A percentile compares a stretch with the other conserved stretches of the same genome.
These are phyloP conservation scores for Ambrosia artemisiifolia DNA, from an alignment of 129 eudicot species.

Conservation along the genomic window DNA sequence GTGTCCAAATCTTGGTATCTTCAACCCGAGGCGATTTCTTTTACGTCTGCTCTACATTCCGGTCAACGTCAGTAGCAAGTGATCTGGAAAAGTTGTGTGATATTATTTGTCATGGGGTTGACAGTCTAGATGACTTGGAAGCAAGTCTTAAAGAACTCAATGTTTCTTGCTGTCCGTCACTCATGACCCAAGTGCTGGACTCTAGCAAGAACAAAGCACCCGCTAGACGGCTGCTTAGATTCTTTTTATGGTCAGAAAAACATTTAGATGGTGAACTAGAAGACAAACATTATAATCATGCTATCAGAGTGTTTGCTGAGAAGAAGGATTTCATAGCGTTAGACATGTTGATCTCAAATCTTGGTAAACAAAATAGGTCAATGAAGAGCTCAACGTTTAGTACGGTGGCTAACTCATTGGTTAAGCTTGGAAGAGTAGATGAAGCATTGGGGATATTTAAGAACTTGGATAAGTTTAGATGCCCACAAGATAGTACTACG, in stretches of 20 bases:
- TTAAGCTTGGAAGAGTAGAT: conserved; percentile 57
- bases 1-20: conserved; percentile 12
- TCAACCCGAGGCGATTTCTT: conserved; percentile 9
- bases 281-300: conserved; percentile 50
- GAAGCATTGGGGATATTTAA: conserved; percentile 63
- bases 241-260: conserved; percentile 61
- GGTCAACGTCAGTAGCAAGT: conserved; percentile 9
- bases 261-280: conserved; percentile 22
- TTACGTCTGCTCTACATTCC: conserved; percentile 22
- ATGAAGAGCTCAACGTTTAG: conserved; percentile 53
- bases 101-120: conserved; percentile 40
- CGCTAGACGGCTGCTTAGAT: conserved; percentile 56
- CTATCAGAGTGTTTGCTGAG: conserved; percentile 48
- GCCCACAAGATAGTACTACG: conserved; percentile 41
- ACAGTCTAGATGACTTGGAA: conserved; percentile 56
- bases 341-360: conserved; percentile 46
- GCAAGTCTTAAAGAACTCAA: conserved; percentile 31
- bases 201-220: conserved; percentile 50
- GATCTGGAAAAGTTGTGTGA: conserved; percentile 36
- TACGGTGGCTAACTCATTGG: conserved; percentile 36
- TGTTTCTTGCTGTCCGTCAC: conserved; percentile 32
- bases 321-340: conserved; percentile 47
- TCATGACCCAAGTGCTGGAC: conserved; percentile 50
- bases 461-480: conserved; percentile 46
- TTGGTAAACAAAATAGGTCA: conserved; percentile 40